Conservation (phyloP, 345 rosid species). For the Gossypium ekmanianum region DNA sequence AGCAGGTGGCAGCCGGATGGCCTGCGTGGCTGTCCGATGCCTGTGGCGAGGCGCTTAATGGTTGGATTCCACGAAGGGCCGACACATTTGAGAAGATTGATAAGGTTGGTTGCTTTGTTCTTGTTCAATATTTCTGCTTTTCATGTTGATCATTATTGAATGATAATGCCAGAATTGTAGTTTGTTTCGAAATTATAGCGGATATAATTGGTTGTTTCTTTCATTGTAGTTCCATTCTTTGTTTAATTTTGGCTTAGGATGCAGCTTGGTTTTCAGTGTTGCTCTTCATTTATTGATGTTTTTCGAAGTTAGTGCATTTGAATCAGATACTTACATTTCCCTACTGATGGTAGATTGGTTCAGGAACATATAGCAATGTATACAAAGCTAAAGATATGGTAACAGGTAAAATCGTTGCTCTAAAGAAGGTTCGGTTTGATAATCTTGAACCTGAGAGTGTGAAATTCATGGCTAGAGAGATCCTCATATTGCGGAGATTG, state of each 20-base stretch:
- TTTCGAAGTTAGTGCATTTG: conserved; percentile 8
- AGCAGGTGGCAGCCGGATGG: conserved; percentile 98
- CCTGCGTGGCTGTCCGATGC: conserved; percentile 89
- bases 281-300: conserved; percentile 1
- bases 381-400: conserved; percentile 83
- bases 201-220: conserved; percentile 2
- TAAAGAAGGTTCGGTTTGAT: conserved; percentile 94
- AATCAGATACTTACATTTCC: conserved; percentile 10
- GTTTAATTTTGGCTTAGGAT: not conserved
- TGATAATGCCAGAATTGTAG: not conserved
- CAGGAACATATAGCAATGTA: conserved; percentile 95
- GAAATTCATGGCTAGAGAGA: conserved; percentile 97
- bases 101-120: conserved; percentile 46
- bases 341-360: conserved; percentile 61
- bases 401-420: conserved; percentile 77
- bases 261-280: not conserved
- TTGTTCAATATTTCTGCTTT: not conserved
- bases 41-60: conserved; percentile 91
- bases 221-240: conserved; percentile 9
- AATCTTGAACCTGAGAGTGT: conserved; percentile 95
- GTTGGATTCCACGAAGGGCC: conserved; percentile 92
- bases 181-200: conserved; percentile 7
- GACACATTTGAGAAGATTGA: conserved; percentile 95
- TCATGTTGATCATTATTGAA: not conserved
- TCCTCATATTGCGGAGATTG: conserved; percentile 79